phyloP scores from a whole-genome alignment of 805 yeast genomes.

The Ascoidea asiatica region DNA sequence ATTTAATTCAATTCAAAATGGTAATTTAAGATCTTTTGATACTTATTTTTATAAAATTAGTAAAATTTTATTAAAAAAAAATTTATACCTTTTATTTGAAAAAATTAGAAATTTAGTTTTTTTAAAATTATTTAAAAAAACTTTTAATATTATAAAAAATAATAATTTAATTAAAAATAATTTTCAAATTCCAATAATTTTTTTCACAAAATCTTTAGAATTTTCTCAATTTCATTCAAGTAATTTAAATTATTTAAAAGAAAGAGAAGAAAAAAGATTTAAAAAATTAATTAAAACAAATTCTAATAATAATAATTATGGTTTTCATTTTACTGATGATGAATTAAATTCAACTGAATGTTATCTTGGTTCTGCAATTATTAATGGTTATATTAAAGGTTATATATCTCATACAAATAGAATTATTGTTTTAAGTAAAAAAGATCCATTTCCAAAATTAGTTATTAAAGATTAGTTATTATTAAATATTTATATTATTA shows the following conservation, averaged over 20 bases:
- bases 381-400: constrained; percentile 53
- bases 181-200: constrained; percentile 17
- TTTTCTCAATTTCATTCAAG: constrained; percentile 16
- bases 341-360: constrained; percentile 52
- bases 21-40: constrained; percentile 44
- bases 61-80: constrained; percentile 36
- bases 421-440: constrained; percentile 65
- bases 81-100: constrained; percentile 47
- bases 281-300: neutral
- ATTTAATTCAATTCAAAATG: constrained; percentile 33
- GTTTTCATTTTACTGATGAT: constrained; percentile 5
- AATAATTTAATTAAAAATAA: constrained; percentile 10
- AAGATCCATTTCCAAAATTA: constrained; percentile 59
- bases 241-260: constrained; percentile 1
- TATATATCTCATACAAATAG: constrained; percentile 67
- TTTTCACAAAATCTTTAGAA: constrained; percentile 30
- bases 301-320: constrained; percentile 3
- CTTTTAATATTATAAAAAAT: constrained; percentile 14
- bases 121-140: constrained; percentile 32
- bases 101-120: constrained; percentile 36
- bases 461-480: no score
- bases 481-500: no score
- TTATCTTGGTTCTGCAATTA: constrained; percentile 50
- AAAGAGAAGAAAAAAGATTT: neutral
- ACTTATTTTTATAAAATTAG: constrained; percentile 29